phyloP scores from a whole-genome alignment of 2,329 filamentous ascomycete genomes.

The Coniochaeta hoffmannii region DNA sequence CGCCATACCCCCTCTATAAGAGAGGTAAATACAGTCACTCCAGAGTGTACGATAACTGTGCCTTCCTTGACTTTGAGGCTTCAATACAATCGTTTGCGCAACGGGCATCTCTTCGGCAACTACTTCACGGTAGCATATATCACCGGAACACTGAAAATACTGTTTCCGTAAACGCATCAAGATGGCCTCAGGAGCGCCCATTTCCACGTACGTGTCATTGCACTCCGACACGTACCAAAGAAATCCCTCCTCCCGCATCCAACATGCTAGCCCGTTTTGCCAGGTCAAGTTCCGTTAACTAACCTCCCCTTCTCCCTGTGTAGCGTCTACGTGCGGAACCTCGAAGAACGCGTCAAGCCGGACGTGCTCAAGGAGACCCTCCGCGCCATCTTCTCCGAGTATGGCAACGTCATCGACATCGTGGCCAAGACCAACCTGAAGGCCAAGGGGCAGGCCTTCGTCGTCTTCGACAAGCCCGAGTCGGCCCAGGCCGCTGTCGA shows the following conservation, averaged over 20 bases:
- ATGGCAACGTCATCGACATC: slow-evolving; percentile 71
- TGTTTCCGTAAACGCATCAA: background rate
- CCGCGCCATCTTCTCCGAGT: slow-evolving; percentile 75
- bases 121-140: too few species aligned
- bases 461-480: slow-evolving; percentile 80
- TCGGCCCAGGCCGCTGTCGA: slow-evolving; percentile 77
- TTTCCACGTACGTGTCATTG: slow-evolving; percentile 69
- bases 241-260: slow-evolving; percentile 5
- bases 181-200: slow-evolving; percentile 34
- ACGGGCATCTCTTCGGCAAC: too few species aligned
- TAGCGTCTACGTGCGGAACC: slow-evolving; percentile 69
- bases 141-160: background rate
- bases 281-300: slow-evolving; percentile 18
- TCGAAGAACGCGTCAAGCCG: slow-evolving; percentile 86
- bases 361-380: slow-evolving; percentile 69
- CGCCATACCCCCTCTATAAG: background rate
- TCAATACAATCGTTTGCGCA: too few species aligned
- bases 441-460: slow-evolving; percentile 90
- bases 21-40: background rate
- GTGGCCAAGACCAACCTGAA: slow-evolving; percentile 73
- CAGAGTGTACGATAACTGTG: background rate
- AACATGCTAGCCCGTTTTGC: background rate
- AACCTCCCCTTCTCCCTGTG: slow-evolving; percentile 17
- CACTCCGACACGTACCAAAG: slow-evolving; percentile 48
- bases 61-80: background rate